Conservation (phyloP, 805 yeast genomes). For the Myxozyma mucilagina region DNA sequence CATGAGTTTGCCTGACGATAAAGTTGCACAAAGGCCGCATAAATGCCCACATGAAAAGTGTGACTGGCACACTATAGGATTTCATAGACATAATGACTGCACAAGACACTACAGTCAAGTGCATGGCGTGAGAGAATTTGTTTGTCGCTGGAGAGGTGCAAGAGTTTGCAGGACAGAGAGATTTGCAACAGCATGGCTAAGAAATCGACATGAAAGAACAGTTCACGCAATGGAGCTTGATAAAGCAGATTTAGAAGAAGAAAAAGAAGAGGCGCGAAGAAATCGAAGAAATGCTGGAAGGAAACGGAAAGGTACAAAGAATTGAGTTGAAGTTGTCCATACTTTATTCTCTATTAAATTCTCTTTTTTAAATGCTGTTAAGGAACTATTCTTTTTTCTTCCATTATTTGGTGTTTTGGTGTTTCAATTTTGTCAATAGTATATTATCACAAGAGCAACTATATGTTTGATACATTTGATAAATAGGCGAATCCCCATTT, state of each 20-base stretch:
- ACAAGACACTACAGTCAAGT: slow-evolving; percentile 27
- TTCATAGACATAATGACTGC: slow-evolving; percentile 31
- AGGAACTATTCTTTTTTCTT: no score
- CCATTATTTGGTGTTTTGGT: no score
- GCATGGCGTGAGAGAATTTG: slow-evolving; percentile 29
- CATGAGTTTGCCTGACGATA: slow-evolving; percentile 8
- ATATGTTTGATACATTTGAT: no score
- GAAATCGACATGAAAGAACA: slow-evolving; percentile 27
- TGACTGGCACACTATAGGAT: slow-evolving; percentile 30
- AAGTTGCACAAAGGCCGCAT: slow-evolving; percentile 24
- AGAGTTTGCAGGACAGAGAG: slow-evolving; percentile 27
- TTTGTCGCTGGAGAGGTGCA: slow-evolving; percentile 25
- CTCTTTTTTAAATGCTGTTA: no score
- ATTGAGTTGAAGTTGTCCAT: no score
- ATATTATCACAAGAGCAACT: no score
- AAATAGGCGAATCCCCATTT: no score
- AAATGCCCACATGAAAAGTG: slow-evolving; percentile 24
- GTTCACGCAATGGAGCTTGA: slow-evolving; percentile 23
- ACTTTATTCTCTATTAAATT: no score
- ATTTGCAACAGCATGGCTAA: slow-evolving; percentile 29
- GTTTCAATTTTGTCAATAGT: no score
- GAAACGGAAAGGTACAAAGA: no score
- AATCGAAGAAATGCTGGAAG: no score
- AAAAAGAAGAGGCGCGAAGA: not conserved
- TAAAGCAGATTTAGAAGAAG: not conserved